phyloP scores from a whole-genome alignment of 164 flowering plant genomes.

The Sextonia rubra region DNA sequence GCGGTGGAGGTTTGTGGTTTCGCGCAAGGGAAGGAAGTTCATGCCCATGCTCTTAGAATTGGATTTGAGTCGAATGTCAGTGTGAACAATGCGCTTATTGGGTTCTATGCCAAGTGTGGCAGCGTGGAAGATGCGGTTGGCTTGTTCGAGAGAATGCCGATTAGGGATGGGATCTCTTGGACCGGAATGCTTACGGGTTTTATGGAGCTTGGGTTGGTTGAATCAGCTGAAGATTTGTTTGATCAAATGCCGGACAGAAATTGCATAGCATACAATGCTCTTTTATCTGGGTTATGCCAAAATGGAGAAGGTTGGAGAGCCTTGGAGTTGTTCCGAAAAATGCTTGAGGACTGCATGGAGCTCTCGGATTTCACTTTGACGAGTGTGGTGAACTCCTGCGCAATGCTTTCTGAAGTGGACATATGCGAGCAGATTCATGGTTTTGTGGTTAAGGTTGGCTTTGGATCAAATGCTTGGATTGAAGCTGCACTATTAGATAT shows the following conservation, averaged over 20 bases:
- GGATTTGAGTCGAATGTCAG: slow-evolving; percentile 55
- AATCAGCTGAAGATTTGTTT: slow-evolving; percentile 50
- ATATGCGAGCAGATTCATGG: slow-evolving; percentile 75
- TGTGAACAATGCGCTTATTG: slow-evolving; percentile 73
- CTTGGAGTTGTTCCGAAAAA: slow-evolving; percentile 44
- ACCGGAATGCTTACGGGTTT: slow-evolving; percentile 62
- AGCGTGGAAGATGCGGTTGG: slow-evolving; percentile 34
- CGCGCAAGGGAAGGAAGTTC: slow-evolving; percentile 49
- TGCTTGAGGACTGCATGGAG: slow-evolving; percentile 55
- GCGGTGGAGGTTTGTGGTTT: slow-evolving; percentile 29
- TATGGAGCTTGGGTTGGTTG: slow-evolving; percentile 66
- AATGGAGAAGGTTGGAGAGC: slow-evolving; percentile 56
- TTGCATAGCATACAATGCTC: slow-evolving; percentile 55
- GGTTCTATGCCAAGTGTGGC: slow-evolving; percentile 64
- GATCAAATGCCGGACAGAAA: slow-evolving; percentile 66
- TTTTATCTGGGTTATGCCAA: slow-evolving; percentile 61
- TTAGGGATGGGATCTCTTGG: slow-evolving; percentile 69
- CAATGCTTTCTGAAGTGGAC: slow-evolving; percentile 35
- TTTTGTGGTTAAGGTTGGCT: slow-evolving; percentile 62
- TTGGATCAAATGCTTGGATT: slow-evolving; percentile 43
- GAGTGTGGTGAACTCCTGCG: slow-evolving; percentile 63
- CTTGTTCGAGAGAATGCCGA: slow-evolving; percentile 49
- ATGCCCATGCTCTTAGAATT: slow-evolving; percentile 57
- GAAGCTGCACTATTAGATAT: slow-evolving; percentile 78
- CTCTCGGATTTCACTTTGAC: slow-evolving; percentile 69